Evolutionary conservation across 306 rosid species (phyloP).

Genomic region (Ammopiptanthus mongolicus): DNA sequence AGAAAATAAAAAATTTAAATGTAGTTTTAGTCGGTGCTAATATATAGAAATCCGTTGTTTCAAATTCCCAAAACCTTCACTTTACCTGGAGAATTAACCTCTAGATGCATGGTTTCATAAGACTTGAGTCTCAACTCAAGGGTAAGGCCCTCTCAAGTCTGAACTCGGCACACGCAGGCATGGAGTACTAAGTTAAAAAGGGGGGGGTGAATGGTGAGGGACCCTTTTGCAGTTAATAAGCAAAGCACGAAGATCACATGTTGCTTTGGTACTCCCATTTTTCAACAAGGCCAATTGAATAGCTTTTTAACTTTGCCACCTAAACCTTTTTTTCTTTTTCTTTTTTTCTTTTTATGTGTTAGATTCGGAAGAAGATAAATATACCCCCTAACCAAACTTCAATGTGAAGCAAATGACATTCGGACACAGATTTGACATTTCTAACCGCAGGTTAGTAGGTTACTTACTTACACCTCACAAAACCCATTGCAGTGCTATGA

Average conservation of each 20-base stretch:
- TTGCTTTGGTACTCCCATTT: neutral
- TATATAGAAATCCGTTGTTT: too few species aligned
- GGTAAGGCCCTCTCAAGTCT: neutral
- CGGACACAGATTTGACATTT: slow-evolving; percentile 5
- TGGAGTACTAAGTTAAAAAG: neutral
- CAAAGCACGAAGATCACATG: slow-evolving; percentile 18
- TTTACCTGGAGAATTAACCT: neutral
- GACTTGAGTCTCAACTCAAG: neutral
- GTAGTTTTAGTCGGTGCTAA: too few species aligned
- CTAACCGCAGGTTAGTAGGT: neutral
- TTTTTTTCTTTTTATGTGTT: too few species aligned
- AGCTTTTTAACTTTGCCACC: slow-evolving; percentile 13
- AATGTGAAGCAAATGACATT: slow-evolving; percentile 16
- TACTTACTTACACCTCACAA: neutral
- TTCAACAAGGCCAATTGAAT: slow-evolving; percentile 15
- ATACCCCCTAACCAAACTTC: neutral
- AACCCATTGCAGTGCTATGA: neutral
- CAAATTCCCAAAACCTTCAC: neutral
- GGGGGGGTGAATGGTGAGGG: neutral
- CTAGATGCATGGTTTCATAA: neutral
- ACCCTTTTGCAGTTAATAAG: slow-evolving; percentile 14
- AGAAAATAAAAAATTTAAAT: too few species aligned
- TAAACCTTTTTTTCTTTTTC: neutral
- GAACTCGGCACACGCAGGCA: slow-evolving; percentile 11
- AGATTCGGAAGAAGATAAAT: neutral